Evolutionary conservation across 805 yeast genomes (phyloP), one percentile per base, ranked within the genome.

Genomic region (Brettanomyces custersianus): DNA sequence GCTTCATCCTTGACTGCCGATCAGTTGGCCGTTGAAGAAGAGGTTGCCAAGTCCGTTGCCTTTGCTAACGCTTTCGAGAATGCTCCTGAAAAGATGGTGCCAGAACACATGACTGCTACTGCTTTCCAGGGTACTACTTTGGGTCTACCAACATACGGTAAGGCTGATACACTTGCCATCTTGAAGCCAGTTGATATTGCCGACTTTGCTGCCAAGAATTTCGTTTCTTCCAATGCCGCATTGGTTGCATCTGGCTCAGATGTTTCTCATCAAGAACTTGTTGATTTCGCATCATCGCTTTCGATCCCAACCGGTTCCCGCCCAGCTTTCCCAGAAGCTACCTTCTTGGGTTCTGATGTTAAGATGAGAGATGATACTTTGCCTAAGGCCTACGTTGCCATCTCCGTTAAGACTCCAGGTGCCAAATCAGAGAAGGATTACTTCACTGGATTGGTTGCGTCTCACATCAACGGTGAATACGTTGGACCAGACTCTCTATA

Each of bases 121-220:
- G 94, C 94, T 38, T 83, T 77, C 80, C 94, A 83, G 66, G 85
- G 86, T 54, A 77, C 85, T 52, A 77, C 92, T 21, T 67, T 83
- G 47, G 81, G 80, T 37, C 66, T 83, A 56, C 92, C 94, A 60
- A 68, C 72, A 29, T 67, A 70, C 52, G 94, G 94, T 70, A 81
- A 85, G 45, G 48, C 66, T 25, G 92, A 81, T 43, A 66, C 84
- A 33, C 49, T 83, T 31, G 59, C 66, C 22, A 70, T 69, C 41
- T 65, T 83, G 55, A 76, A 74, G 45, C 43, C 68, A 32, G 60
- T 64, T 51, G 94, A 83, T 60, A 54, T 81, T 40, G 52, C 60
- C 41, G 60, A 70, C 40, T 80, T 77, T 57, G 66, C 72, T 51
- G 62, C 64, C 40, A 68, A 65, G 55, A 70, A 76, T 57, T 72